These are phyloP conservation scores for Ganoderma resinaceum DNA, from an alignment of 1,284 basidiomycete genomes.

Conservation along the genomic window DNA sequence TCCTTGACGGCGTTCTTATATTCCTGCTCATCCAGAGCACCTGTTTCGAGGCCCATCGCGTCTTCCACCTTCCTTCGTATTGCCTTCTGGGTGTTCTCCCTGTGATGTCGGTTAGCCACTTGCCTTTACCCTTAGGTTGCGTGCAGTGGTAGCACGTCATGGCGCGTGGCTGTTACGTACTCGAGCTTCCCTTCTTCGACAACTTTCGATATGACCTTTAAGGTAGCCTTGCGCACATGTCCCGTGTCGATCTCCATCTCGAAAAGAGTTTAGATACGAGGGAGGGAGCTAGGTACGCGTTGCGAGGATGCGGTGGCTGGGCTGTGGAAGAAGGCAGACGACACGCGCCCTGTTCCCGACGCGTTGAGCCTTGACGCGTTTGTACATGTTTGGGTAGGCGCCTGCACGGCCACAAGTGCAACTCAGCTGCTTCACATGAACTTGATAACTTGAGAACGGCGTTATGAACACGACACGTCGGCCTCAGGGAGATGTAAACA, in stretches of 20 bases:
- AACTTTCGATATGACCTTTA: slow-evolving; percentile 18
- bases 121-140: background rate
- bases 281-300: background rate
- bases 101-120: slow-evolving; percentile 32
- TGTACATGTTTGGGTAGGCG: slow-evolving; percentile 23
- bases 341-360: slow-evolving; percentile 12
- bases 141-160: background rate
- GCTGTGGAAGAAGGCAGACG: slow-evolving; percentile 8
- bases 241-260: slow-evolving; percentile 18
- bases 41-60: slow-evolving; percentile 47
- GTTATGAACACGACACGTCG: too few species aligned
- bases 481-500: background rate
- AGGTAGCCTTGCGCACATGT: slow-evolving; percentile 12
- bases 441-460: too few species aligned
- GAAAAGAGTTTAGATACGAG: background rate
- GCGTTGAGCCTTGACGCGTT: slow-evolving; percentile 21
- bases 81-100: slow-evolving; percentile 54
- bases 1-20: slow-evolving; percentile 53
- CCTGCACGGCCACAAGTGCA: background rate
- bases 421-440: too few species aligned
- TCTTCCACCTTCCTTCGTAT: slow-evolving; percentile 55
- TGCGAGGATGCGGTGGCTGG: background rate
- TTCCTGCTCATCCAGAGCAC: slow-evolving; percentile 47
- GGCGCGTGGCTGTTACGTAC: slow-evolving; percentile 14
- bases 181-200: slow-evolving; percentile 17